phyloP scores from a whole-genome alignment of 371 early-diverging fungal species.

The Mortierella polycephala region DNA sequence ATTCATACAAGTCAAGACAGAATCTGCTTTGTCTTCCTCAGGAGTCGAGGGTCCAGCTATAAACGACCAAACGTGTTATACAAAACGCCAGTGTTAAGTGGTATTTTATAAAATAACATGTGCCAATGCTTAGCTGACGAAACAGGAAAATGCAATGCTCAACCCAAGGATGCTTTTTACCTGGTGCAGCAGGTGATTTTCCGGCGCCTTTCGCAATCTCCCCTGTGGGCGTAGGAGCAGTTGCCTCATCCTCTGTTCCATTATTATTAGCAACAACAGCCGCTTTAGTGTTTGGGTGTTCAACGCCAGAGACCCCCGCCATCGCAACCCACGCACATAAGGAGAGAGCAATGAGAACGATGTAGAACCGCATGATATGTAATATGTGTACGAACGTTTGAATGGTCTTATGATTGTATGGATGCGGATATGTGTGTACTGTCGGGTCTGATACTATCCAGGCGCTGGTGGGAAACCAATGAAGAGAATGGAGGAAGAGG shows the following conservation, averaged over 20 bases:
- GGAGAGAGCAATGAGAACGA: slow-evolving; percentile 24
- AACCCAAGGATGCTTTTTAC: too few relatives aligned
- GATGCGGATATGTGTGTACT: background rate
- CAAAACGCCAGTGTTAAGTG: too few relatives aligned
- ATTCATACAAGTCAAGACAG: slow-evolving; percentile 19
- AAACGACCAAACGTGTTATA: too few relatives aligned
- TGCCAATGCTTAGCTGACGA: too few relatives aligned
- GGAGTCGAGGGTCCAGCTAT: slow-evolving; percentile 23
- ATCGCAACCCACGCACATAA: slow-evolving; percentile 23
- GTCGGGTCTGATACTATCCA: too few relatives aligned
- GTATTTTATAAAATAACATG: too few relatives aligned
- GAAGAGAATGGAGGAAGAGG: too few relatives aligned
- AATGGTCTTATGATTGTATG: background rate
- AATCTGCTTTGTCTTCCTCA: slow-evolving; percentile 32
- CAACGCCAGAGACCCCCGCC: slow-evolving; percentile 16
- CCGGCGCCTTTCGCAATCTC: background rate
- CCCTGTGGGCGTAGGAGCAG: background rate
- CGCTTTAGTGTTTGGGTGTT: slow-evolving; percentile 9
- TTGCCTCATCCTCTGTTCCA: background rate
- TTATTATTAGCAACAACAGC: background rate
- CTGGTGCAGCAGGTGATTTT: background rate
- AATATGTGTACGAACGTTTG: background rate
- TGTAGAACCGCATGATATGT: slow-evolving; percentile 23
- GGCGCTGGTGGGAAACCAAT: too few relatives aligned
- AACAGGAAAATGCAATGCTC: too few relatives aligned